Conservation (phyloP, 129 eudicot genomes). For the Sambucus nigra region DNA sequence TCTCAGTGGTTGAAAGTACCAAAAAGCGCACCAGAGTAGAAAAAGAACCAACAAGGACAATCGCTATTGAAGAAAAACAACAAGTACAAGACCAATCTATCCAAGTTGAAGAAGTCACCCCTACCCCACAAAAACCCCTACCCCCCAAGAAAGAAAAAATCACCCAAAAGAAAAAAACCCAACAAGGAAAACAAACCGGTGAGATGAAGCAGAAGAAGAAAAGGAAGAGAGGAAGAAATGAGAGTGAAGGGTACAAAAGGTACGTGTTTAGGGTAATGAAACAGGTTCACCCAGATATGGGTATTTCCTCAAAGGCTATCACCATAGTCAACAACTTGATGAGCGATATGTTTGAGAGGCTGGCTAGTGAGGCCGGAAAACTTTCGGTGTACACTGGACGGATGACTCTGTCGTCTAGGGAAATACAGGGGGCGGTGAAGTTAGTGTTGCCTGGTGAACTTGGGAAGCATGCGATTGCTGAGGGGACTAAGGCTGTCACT, state of each 20-base stretch:
- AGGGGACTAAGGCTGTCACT: slow-evolving; percentile 69
- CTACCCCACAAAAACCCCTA: not conserved
- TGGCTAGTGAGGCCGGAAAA: slow-evolving; percentile 50
- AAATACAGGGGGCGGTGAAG: slow-evolving; percentile 78
- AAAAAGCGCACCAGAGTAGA: slow-evolving; percentile 13
- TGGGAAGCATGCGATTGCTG: slow-evolving; percentile 79
- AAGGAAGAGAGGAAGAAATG: slow-evolving; percentile 7
- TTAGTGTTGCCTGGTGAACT: slow-evolving; percentile 81
- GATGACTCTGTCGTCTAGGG: slow-evolving; percentile 62
- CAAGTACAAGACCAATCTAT: slow-evolving; percentile 1
- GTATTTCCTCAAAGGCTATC: slow-evolving; percentile 70
- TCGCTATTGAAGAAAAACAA: slow-evolving; percentile 5
- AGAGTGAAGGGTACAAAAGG: slow-evolving; percentile 52
- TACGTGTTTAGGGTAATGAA: slow-evolving; percentile 68
- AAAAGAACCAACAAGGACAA: slow-evolving; percentile 11
- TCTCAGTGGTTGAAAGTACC: slow-evolving; percentile 31
- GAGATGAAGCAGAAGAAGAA: not conserved
- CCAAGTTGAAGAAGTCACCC: slow-evolving; percentile 21
- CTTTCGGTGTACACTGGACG: slow-evolving; percentile 27
- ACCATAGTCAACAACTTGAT: slow-evolving; percentile 52
- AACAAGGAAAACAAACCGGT: not conserved
- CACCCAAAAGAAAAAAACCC: not conserved
- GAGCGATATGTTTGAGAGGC: slow-evolving; percentile 75
- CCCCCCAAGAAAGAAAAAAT: slow-evolving; percentile 5
- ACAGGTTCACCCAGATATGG: slow-evolving; percentile 89